Evolutionary conservation across 108 stramenopile genomes (phyloP), one percentile per base, ranked within the genome.

Genomic region (Skeletonema potamos): DNA sequence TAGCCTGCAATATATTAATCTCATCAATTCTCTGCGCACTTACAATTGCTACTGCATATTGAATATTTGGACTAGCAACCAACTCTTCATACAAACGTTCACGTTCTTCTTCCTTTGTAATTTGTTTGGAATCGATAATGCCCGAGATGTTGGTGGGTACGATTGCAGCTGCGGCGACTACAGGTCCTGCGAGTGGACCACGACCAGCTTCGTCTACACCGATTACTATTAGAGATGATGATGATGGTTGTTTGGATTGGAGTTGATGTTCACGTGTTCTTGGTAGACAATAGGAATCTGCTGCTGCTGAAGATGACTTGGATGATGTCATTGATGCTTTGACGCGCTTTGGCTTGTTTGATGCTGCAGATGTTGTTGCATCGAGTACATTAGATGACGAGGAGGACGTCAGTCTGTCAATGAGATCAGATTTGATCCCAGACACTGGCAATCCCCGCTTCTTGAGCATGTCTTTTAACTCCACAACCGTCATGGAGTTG

Each of bases 151-250:
- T 68, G 0, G 33, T 70, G 26, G 95, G 92, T 8, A 82, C 72
- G 27, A 87, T 78, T 11, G 85, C 90, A 3, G 90, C 90, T 17
- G 92, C 92, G 9, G 86, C 89, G 2, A 92, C 92, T 0, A 95
- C 92, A 15, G 91, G 92, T 29, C 64, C 66, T 51, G 97, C 97
- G 54, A 99, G 76, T 2, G 98, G 98, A n/a, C 99, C 99, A 22
- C 99, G 85, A 1, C 99, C 99, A 9, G 97, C 99, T 82, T 98
- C 98, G 71, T 99, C 98, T 36, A 97, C 90, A 15, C 96, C 96
- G 24, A 96, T 86, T 8, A 94, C 86, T 15, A 65, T 20, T 17
- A 39, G 46, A 37, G 22, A 29, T 41, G 11, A 43, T 43, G 24
- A 8, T 61, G 4, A 34, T 37, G 27, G 37, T 43, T n/a, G 28